Base-by-base conservation (phyloP, 2,329 filamentous ascomycete genomes). In the Colletotrichum endophyticum region DNA sequence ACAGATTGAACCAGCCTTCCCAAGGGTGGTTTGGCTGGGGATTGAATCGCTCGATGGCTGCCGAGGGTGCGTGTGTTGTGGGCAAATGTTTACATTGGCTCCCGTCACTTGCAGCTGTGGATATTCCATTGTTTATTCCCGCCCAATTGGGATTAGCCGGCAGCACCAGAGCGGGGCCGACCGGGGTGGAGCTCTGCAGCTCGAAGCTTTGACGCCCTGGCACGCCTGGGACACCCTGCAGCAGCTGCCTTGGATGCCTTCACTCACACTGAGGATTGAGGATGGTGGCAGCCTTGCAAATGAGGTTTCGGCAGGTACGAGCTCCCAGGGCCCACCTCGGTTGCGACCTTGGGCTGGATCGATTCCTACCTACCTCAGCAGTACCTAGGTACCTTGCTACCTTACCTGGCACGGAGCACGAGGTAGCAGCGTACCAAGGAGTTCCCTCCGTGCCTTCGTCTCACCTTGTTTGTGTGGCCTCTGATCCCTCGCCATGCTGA, bases 91-190 rank as follows among this genome's bases (percentile, higher is more conserved):
- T 44, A 76, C 73, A 76, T 76, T 76, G 73, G 70, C 44, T 69
- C 32, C 68, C 73, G 53, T 53, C 61, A 25, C 28, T 67, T 66
- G 72, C 61, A 75, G 67, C 28, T 30, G 73, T 68, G 73, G 69
- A 73, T 68, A 63, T 56, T 73, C 63, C 28, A 62, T 77, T 78
- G 77, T 78, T 78, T 78, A 78, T 71, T 75, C 32, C 22, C 34
- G 30, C 75, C 66, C 16, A 63, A 78, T 72, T 30, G 53, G 71
- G 77, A 59, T 34, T 76, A 73, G 73, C 44, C 32, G 34, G 32
- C 34, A 15, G 34, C 27, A 44, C 15, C 3, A 59, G 28, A 57
- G 71, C 66, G 64, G 57, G 57, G 57, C 57, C 53, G 53, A 44
- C 68, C 27, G 56, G 63, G 71, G 53, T 39, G 27, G n/a, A 62